Percentiles rank a stretch among this genome's conserved stretches.
Conservation (phyloP, 768 basidiomycete species). For the Calocybe cyanea region DNA sequence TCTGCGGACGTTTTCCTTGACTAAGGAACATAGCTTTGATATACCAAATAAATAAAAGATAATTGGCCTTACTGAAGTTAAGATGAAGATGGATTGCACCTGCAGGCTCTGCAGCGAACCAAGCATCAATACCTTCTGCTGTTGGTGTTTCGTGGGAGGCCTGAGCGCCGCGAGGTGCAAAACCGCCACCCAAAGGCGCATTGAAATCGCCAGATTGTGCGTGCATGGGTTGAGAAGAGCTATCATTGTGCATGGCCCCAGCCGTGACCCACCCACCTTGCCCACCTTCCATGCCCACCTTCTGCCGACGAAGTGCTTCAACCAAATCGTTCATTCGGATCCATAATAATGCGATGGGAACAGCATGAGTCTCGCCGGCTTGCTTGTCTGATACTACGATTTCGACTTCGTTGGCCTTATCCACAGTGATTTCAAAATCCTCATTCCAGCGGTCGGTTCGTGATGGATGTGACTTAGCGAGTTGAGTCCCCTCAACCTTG, state of each 20-base stretch:
- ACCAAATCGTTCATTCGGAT: slow-evolving; percentile 90
- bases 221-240: slow-evolving; percentile 29
- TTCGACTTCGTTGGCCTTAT: slow-evolving; percentile 98
- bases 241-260: slow-evolving; percentile 75
- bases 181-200: slow-evolving; percentile 44
- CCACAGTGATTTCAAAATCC: slow-evolving; percentile 92
- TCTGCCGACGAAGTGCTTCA: slow-evolving; percentile 89
- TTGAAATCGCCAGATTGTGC: slow-evolving; percentile 40
- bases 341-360: slow-evolving; percentile 95
- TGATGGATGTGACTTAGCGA: slow-evolving; percentile 88
- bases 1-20: slow-evolving; percentile 97
- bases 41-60: slow-evolving; percentile 10
- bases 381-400: slow-evolving; percentile 94
- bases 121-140: slow-evolving; percentile 87
- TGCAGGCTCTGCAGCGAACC: slow-evolving; percentile 98
- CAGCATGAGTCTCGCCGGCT: slow-evolving; percentile 70
- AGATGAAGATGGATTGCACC: slow-evolving; percentile 84
- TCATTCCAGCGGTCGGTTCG: slow-evolving; percentile 98
- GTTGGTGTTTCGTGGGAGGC: slow-evolving; percentile 33
- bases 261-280: slow-evolving; percentile 96
- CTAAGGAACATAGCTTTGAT: slow-evolving; percentile 36
- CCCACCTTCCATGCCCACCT: slow-evolving; percentile 81
- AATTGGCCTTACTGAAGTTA: slow-evolving; percentile 76
- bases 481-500: slow-evolving; percentile 94
- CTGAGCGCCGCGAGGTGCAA: slow-evolving; percentile 35